A percentile compares a stretch with the other conserved stretches of the same genome.
Evolutionary conservation across 495 filamentous ascomycete genomes (phyloP).

Genomic region (Daldinia loculata): DNA sequence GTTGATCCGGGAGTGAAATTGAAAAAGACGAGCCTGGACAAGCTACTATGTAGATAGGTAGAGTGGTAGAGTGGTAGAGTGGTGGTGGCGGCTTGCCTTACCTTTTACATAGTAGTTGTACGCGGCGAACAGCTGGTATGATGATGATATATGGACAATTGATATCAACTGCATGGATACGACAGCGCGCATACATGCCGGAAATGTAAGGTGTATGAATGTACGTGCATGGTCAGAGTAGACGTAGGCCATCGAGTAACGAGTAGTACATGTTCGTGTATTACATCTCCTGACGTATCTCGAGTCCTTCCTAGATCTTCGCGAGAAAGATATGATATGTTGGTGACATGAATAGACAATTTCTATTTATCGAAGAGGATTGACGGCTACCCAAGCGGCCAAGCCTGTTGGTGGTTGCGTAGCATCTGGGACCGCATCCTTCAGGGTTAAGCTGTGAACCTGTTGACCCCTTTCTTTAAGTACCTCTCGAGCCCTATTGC

Average conservation of each 20-base stretch:
- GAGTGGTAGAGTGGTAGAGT: neutral
- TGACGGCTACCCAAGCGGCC: slow-evolving; percentile 16
- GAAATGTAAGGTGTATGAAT: slow-evolving; percentile 36
- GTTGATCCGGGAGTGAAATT: slow-evolving; percentile 41
- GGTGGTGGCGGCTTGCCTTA: slow-evolving; percentile 13
- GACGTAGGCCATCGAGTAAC: slow-evolving; percentile 2
- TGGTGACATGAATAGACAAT: neutral
- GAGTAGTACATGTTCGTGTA: neutral
- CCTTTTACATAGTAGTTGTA: neutral
- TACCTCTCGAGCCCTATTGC: neutral
- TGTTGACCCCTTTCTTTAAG: slow-evolving; percentile 5
- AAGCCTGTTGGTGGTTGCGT: slow-evolving; percentile 22
- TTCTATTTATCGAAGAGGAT: slow-evolving; percentile 19
- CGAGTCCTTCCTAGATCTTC: slow-evolving; percentile 8
- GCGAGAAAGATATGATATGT: slow-evolving; percentile 9
- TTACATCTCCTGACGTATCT: slow-evolving; percentile 31
- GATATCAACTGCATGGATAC: slow-evolving; percentile 35
- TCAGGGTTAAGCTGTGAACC: slow-evolving; percentile 5
- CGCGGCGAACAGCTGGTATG: slow-evolving; percentile 19
- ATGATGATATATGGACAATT: slow-evolving; percentile 23
- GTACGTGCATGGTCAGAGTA: slow-evolving; percentile 13
- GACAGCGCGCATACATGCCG: slow-evolving; percentile 31
- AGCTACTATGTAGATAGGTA: neutral
- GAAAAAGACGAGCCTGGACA: slow-evolving; percentile 30
- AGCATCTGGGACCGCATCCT: slow-evolving; percentile 27